Evolutionary conservation across 2,329 filamentous ascomycete genomes (phyloP).

Genomic region (Coniochaeta sp.): DNA sequence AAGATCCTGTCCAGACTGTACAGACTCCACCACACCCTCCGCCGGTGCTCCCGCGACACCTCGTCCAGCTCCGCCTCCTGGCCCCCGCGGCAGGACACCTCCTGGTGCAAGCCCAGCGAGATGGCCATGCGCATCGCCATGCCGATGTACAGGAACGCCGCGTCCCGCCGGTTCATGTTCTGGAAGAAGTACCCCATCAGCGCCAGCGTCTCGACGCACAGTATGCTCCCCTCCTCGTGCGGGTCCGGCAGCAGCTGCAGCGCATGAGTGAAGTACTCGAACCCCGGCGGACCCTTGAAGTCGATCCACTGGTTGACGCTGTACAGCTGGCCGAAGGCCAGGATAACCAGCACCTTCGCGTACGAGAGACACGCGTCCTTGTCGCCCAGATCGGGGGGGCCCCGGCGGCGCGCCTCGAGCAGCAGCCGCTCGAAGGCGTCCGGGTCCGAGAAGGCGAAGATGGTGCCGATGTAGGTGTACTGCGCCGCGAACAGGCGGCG

Average conservation of each 20-base stretch:
- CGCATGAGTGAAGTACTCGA: slow-evolving; percentile 45
- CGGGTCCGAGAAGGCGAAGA: slow-evolving; percentile 45
- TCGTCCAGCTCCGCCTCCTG: slow-evolving; percentile 22
- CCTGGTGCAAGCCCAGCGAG: slow-evolving; percentile 47
- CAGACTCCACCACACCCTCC: slow-evolving; percentile 49
- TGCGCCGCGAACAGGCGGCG: slow-evolving; percentile 43
- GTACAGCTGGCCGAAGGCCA: slow-evolving; percentile 50
- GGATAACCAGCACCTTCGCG: slow-evolving; percentile 43
- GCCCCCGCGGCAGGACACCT: slow-evolving; percentile 27
- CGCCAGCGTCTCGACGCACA: slow-evolving; percentile 47
- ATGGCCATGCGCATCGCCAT: slow-evolving; percentile 50
- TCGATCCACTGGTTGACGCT: slow-evolving; percentile 49
- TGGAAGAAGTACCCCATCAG: slow-evolving; percentile 51
- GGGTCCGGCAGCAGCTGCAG: slow-evolving; percentile 45
- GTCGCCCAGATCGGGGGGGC: slow-evolving; percentile 31
- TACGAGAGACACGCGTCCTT: slow-evolving; percentile 39
- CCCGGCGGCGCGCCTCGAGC: slow-evolving; percentile 36
- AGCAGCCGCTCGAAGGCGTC: slow-evolving; percentile 37
- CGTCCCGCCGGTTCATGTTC: slow-evolving; percentile 46
- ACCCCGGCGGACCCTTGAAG: slow-evolving; percentile 45
- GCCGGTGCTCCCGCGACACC: slow-evolving; percentile 36
- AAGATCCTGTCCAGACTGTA: slow-evolving; percentile 48
- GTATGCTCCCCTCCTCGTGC: slow-evolving; percentile 45
- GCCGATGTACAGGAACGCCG: slow-evolving; percentile 47
- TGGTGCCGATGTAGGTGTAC: slow-evolving; percentile 49